These are phyloP conservation scores for Paramecium sexaurelia DNA, from an alignment of 73 alveolate species.

Conservation along the genomic window DNA sequence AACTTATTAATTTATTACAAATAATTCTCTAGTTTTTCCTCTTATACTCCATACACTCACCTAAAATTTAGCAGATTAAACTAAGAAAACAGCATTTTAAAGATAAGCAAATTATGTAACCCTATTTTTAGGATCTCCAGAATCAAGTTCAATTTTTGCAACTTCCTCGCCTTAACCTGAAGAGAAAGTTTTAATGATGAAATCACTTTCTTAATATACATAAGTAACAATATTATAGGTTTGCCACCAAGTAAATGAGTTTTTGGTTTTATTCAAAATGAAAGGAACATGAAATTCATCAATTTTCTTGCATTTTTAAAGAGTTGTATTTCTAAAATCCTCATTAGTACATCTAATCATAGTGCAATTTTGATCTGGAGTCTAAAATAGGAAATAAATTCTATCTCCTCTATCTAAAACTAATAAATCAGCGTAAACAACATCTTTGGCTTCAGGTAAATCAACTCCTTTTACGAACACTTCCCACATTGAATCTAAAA, in stretches of 20 bases:
- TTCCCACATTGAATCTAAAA: not conserved
- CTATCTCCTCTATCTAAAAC: not conserved
- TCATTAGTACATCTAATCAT: not conserved
- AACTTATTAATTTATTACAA: not conserved
- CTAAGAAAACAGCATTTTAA: slow-evolving; percentile 8
- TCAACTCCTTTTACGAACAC: not conserved
- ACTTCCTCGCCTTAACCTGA: not conserved
- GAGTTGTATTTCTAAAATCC: not conserved
- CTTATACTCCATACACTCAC: not conserved
- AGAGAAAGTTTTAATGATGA: not conserved
- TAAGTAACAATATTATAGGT: not conserved
- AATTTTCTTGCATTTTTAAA: not conserved
- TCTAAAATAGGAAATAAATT: not conserved
- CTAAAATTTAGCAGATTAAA: not conserved
- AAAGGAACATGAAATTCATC: not conserved
- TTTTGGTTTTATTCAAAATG: not conserved
- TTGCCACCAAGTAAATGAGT: slow-evolving; percentile 26
- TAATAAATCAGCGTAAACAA: not conserved
- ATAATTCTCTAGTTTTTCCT: not conserved
- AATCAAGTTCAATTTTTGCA: not conserved
- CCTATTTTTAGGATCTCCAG: not conserved
- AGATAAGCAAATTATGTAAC: not conserved
- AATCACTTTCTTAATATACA: not conserved
- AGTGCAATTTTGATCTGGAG: not conserved
- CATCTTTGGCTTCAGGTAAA: slow-evolving; percentile 28